Evolutionary conservation across 2,329 filamentous ascomycete genomes (phyloP).

Genomic region (Gnomoniopsis smithogilvyi): DNA sequence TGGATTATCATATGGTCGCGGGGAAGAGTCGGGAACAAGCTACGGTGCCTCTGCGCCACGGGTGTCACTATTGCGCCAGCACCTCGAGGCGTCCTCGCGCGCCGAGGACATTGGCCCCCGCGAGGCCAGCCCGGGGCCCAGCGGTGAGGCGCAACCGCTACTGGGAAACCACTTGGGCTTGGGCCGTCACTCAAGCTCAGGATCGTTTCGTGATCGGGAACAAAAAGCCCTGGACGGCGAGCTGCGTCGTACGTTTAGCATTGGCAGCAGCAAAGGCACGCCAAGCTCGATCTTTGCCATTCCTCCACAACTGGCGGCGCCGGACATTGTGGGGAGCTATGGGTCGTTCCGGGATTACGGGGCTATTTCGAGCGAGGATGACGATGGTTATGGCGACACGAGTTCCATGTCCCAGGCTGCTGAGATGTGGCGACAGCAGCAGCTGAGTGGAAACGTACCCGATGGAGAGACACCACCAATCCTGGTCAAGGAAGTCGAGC

Average conservation of each 20-base stretch:
- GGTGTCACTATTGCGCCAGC: slow-evolving; percentile 49
- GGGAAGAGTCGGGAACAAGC: slow-evolving; percentile 32
- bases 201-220: slow-evolving; percentile 42
- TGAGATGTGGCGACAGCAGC: slow-evolving; percentile 51
- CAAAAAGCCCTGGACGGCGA: slow-evolving; percentile 45
- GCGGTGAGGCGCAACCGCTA: slow-evolving; percentile 16
- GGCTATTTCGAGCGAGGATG: slow-evolving; percentile 41
- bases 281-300: slow-evolving; percentile 53
- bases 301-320: slow-evolving; percentile 61
- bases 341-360: slow-evolving; percentile 54
- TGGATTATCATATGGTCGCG: slow-evolving; percentile 38
- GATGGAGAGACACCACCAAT: slow-evolving; percentile 68
- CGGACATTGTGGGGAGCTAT: slow-evolving; percentile 71
- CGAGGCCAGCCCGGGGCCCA: slow-evolving; percentile 26
- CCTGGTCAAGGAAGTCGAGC: slow-evolving; percentile 84
- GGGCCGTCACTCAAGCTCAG: slow-evolving; percentile 20
- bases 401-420: slow-evolving; percentile 50
- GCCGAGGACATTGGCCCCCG: slow-evolving; percentile 24
- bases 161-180: slow-evolving; percentile 2
- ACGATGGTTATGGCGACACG: slow-evolving; percentile 26
- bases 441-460: slow-evolving; percentile 40
- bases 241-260: slow-evolving; percentile 31
- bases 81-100: slow-evolving; percentile 40
- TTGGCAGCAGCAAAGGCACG: slow-evolving; percentile 27
- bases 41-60: slow-evolving; percentile 24